These are phyloP conservation scores for Cystofilobasidium ferigula DNA, from an alignment of 768 basidiomycete species.

Conservation along the genomic window DNA sequence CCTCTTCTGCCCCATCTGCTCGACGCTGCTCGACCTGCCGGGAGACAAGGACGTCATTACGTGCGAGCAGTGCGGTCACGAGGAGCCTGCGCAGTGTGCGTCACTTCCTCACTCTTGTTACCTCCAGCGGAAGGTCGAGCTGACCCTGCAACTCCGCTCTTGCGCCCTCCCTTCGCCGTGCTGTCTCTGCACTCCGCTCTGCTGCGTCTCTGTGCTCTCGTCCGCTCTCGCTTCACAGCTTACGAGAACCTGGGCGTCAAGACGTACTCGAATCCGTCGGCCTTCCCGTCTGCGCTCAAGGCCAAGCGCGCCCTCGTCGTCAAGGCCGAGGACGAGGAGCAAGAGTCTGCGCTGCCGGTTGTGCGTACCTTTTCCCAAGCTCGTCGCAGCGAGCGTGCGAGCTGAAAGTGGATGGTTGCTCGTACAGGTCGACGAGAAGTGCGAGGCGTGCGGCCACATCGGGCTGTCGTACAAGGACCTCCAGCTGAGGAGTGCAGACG, in stretches of 20 bases:
- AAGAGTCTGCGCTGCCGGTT: slow-evolving; percentile 37
- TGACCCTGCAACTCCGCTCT: too few species aligned
- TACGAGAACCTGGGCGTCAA: slow-evolving; percentile 84
- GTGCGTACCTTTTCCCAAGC: slow-evolving; percentile 38
- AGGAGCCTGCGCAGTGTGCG: slow-evolving; percentile 81
- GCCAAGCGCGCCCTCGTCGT: slow-evolving; percentile 76
- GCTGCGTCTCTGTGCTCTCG: not conserved
- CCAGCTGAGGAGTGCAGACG: slow-evolving; percentile 48
- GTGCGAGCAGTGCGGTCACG: slow-evolving; percentile 79
- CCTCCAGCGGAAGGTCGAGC: too few species aligned
- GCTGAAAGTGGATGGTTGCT: not conserved
- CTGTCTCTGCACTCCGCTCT: not conserved
- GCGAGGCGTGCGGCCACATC: slow-evolving; percentile 71
- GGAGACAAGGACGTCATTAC: slow-evolving; percentile 55
- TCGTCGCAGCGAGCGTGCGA: not conserved
- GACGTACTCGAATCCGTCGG: slow-evolving; percentile 83
- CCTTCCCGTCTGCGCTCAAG: slow-evolving; percentile 78
- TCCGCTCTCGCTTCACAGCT: slow-evolving; percentile 44
- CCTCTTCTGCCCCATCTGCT: slow-evolving; percentile 87
- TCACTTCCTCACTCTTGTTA: slow-evolving; percentile 29
- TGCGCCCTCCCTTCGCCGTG: not conserved
- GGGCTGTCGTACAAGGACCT: slow-evolving; percentile 81
- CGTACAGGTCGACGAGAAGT: slow-evolving; percentile 74
- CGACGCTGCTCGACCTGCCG: slow-evolving; percentile 75
- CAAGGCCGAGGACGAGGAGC: slow-evolving; percentile 42